Evolutionary conservation across 2,329 filamentous ascomycete species (phyloP).

Genomic region (Talaromyces sp.): DNA sequence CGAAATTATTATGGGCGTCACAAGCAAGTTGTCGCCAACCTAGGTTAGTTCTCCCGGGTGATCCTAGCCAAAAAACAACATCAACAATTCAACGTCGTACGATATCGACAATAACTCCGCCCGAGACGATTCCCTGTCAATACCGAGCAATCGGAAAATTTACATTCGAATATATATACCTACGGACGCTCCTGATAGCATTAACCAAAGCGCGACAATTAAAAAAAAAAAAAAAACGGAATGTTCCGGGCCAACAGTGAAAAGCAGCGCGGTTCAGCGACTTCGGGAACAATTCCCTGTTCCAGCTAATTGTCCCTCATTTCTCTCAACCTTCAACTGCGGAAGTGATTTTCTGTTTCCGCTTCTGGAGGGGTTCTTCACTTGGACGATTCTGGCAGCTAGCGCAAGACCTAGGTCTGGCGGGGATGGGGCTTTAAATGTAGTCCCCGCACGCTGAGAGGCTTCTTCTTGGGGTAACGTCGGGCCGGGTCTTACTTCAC

Average conservation of each 20-base stretch:
- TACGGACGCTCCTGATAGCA: neutral
- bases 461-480: neutral
- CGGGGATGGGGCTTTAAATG: neutral
- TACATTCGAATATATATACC: neutral
- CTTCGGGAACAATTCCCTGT: slow-evolving; percentile 3
- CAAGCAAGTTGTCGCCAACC: neutral
- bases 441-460: neutral
- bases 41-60: neutral
- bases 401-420: neutral
- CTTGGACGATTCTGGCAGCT: neutral
- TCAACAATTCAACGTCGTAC: neutral
- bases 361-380: neutral
- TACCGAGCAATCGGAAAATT: too few species aligned
- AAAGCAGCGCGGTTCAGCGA: neutral
- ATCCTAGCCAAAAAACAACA: neutral
- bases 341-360: neutral
- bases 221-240: neutral
- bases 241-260: neutral
- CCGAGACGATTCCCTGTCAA: neutral
- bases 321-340: neutral
- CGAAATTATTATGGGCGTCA: neutral
- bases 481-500: neutral
- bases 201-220: neutral
- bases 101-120: neutral
- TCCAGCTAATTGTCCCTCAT: slow-evolving; percentile 5